Base-by-base conservation (phyloP, 371 early-diverging fungal genomes). In the Mortierella sp. region DNA sequence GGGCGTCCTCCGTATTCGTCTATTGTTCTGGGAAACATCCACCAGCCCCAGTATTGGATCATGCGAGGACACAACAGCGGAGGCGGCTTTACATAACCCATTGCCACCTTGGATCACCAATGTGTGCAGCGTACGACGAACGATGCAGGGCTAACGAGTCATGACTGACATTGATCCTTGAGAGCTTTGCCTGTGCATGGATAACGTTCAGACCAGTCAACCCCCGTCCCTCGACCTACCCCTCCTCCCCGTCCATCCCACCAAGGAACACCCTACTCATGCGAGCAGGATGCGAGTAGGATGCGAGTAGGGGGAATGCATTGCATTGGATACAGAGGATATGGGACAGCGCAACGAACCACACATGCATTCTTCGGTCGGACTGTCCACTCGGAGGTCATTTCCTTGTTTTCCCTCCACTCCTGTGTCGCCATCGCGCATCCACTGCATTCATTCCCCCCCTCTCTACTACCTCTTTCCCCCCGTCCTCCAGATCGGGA, bases 271-370 rank as follows among this genome's bases (percentile, higher is more conserved):
- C 4, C 10, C 7, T 4, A 34, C 34, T 34, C 34, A 34, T 34
- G 34, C 34, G n/a, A 47, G 6, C 6, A 24, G 48, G 48, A 39
- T 14, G n/a, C n/a, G n/a, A n/a, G 19, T 46, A 19, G 46, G 21
- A 19, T 12, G 46, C 19, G 48, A 48, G 22, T 51, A 51, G 51
- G 44, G 43, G 16, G 54, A 7, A 16, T 54, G 54, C 54, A 43
- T 45, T 54, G 31, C 39, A 52, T 9, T 29, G 51, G 17, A 29
- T 50, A 27, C 27, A 25, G 27, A 27, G 51, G 51, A 50, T 29
- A 50, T 53, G 53, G 53, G n/a, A 31, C 37, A 53, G 37, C 28
- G 43, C 54, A 53, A 54, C 54, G 54, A 54, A 54, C 54, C 54
- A 54, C 54, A 54, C 10, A 34, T 34, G 34, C 19, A 19, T 43